A percentile compares a stretch with the other conserved stretches of the same genome.
Conservation (phyloP, 495 filamentous ascomycete species). For the Hypoxylon fuscum region DNA sequence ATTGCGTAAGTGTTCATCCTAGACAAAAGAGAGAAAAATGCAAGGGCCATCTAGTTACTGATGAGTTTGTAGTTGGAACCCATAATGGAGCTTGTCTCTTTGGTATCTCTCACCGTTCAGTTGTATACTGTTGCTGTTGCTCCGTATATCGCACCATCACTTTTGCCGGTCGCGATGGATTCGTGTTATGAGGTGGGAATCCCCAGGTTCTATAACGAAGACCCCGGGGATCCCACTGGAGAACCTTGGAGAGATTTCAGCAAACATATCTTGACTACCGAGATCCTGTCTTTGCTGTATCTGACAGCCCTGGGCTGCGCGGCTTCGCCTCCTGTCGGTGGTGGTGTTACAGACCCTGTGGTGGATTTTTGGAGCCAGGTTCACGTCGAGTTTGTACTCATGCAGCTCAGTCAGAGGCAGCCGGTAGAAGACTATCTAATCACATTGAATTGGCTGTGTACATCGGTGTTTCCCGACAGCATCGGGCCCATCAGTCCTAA, state of each 20-base stretch:
- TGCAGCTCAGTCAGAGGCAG: slow-evolving; percentile 56
- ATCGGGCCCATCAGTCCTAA: slow-evolving; percentile 55
- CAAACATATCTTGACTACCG: slow-evolving; percentile 48
- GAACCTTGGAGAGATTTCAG: slow-evolving; percentile 35
- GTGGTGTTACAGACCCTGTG: slow-evolving; percentile 37
- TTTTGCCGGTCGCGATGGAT: slow-evolving; percentile 54
- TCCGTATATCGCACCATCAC: slow-evolving; percentile 52
- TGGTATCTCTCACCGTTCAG: slow-evolving; percentile 50
- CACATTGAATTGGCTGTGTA: slow-evolving; percentile 51
- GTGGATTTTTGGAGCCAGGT: slow-evolving; percentile 56
- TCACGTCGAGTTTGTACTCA: slow-evolving; percentile 56
- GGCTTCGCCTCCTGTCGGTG: slow-evolving; percentile 30
- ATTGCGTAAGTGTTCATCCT: slow-evolving; percentile 25
- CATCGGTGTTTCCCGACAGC: slow-evolving; percentile 52
- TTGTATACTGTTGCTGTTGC: slow-evolving; percentile 51
- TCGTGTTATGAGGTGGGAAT: slow-evolving; percentile 46
- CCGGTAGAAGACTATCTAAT: slow-evolving; percentile 53
- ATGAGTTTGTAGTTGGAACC: slow-evolving; percentile 47
- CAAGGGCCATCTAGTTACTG: slow-evolving; percentile 6
- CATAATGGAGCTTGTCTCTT: slow-evolving; percentile 53
- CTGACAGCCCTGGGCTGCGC: slow-evolving; percentile 52
- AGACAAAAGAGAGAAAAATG: no score
- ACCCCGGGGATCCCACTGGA: slow-evolving; percentile 35
- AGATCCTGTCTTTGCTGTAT: slow-evolving; percentile 53
- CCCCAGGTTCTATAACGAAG: slow-evolving; percentile 39